Percentiles rank a stretch among this genome's conserved stretches.
phyloP scores from a whole-genome alignment of 2,329 filamentous ascomycete genomes.

The Fusarium vanettenii region DNA sequence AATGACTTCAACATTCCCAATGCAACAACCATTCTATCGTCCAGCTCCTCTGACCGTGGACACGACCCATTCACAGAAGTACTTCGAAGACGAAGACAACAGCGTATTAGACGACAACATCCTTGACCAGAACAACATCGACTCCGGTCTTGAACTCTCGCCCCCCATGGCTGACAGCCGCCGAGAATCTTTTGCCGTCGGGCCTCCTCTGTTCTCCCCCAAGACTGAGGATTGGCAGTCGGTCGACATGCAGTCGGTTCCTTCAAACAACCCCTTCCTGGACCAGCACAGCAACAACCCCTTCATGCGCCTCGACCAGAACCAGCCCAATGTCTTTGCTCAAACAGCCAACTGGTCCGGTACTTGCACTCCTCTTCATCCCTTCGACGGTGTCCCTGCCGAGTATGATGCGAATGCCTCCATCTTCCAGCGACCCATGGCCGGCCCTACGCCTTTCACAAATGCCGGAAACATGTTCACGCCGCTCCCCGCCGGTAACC shows the following conservation, averaged over 20 bases:
- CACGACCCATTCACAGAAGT: constrained; percentile 64
- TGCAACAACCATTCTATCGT: constrained; percentile 63
- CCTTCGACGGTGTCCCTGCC: constrained; percentile 68
- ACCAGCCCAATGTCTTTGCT: constrained; percentile 56
- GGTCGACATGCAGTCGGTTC: constrained; percentile 72
- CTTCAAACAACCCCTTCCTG: constrained; percentile 73
- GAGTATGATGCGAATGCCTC: constrained; percentile 66
- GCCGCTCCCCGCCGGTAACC: constrained; percentile 58
- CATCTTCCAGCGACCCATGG: constrained; percentile 66
- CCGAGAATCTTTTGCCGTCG: constrained; percentile 71
- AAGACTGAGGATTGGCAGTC: constrained; percentile 74
- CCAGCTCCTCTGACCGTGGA: constrained; percentile 64
- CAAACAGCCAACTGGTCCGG: constrained; percentile 70
- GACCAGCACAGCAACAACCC: constrained; percentile 70
- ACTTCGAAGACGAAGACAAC: constrained; percentile 71
- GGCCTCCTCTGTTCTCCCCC: constrained; percentile 69
- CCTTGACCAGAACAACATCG: constrained; percentile 68
- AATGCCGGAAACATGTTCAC: constrained; percentile 67
- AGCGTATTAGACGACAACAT: constrained; percentile 71
- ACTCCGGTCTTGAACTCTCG: constrained; percentile 72
- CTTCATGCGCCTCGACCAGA: constrained; percentile 73
- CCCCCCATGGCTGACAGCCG: constrained; percentile 72
- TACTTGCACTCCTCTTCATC: constrained; percentile 78
- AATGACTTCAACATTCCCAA: constrained; percentile 64
- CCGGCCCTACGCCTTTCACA: constrained; percentile 66